A percentile compares a stretch with the other conserved stretches of the same genome.
phyloP scores from a whole-genome alignment of 2,329 filamentous ascomycete species.

The Davidsoniella australis region DNA sequence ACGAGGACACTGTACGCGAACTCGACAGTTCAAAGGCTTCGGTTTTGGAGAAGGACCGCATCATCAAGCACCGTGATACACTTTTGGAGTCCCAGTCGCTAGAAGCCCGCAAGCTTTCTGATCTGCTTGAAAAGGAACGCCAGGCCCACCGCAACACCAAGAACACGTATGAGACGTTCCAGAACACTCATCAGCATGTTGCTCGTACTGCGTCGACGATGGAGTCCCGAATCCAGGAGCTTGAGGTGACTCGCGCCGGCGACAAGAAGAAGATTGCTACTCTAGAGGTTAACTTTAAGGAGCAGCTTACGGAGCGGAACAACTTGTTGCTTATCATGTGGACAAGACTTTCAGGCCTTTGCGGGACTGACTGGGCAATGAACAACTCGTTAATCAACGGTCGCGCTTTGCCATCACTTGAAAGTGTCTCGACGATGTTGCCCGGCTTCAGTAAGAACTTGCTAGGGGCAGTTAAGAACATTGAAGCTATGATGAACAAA shows the following conservation, averaged over 20 bases:
- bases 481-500: conserved; percentile 61
- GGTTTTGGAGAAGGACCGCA: conserved; percentile 74
- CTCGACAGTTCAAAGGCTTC: conserved; percentile 63
- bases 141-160: conserved; percentile 72
- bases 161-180: conserved; percentile 70
- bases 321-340: conserved; percentile 74
- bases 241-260: conserved; percentile 61
- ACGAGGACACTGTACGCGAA: conserved; percentile 69
- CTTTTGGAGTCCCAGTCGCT: conserved; percentile 78
- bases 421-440: conserved; percentile 71
- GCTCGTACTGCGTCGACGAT: conserved; percentile 73
- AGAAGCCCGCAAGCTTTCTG: conserved; percentile 67
- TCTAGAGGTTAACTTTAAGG: conserved; percentile 66
- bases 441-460: conserved; percentile 84
- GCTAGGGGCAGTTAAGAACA: conserved; percentile 66
- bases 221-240: conserved; percentile 67
- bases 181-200: conserved; percentile 75
- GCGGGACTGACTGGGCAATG: conserved; percentile 82
- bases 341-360: conserved; percentile 72
- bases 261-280: conserved; percentile 61
- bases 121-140: conserved; percentile 82
- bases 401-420: conserved; percentile 63
- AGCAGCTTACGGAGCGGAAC: conserved; percentile 81
- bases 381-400: conserved; percentile 79
- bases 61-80: conserved; percentile 76